Conservation (phyloP, 1,139 yeast genomes). For the Zygotorulaspora mrakii region DNA sequence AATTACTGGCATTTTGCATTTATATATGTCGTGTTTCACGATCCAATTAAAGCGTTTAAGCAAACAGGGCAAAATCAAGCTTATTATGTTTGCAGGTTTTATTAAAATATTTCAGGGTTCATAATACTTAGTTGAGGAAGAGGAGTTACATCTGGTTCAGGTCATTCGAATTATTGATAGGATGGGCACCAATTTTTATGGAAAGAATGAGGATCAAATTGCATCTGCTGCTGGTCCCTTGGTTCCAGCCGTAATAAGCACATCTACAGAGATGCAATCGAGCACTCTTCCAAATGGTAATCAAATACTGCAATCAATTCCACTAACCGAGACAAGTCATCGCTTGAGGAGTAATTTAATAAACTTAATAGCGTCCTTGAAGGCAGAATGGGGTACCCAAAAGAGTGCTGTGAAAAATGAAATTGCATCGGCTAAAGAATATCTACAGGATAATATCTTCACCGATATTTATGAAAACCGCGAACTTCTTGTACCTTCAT, state of each 20-base stretch:
- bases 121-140: too few relatives aligned
- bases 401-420: constrained; percentile 21
- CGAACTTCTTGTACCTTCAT: constrained; percentile 25
- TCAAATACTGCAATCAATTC: constrained; percentile 23
- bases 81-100: background rate
- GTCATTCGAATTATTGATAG: too few relatives aligned
- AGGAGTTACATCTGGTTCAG: too few relatives aligned
- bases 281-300: constrained; percentile 27
- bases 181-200: constrained; percentile 21
- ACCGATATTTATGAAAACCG: constrained; percentile 22
- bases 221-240: constrained; percentile 13
- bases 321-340: constrained; percentile 21
- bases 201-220: constrained; percentile 9
- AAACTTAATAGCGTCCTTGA: constrained; percentile 12
- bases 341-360: constrained; percentile 17
- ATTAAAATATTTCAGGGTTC: background rate
- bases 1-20: too few relatives aligned
- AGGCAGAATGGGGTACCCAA: constrained; percentile 19
- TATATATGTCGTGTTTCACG: background rate
- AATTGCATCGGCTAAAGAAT: constrained; percentile 17
- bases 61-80: too few relatives aligned
- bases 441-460: constrained; percentile 22
- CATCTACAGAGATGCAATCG: constrained; percentile 15
- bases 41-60: background rate
- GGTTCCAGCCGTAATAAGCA: constrained; percentile 19